Percentiles rank a stretch among this genome's conserved stretches.
Evolutionary conservation across 2,329 filamentous ascomycete species (phyloP).

Genomic region (Diaporthe batatas): DNA sequence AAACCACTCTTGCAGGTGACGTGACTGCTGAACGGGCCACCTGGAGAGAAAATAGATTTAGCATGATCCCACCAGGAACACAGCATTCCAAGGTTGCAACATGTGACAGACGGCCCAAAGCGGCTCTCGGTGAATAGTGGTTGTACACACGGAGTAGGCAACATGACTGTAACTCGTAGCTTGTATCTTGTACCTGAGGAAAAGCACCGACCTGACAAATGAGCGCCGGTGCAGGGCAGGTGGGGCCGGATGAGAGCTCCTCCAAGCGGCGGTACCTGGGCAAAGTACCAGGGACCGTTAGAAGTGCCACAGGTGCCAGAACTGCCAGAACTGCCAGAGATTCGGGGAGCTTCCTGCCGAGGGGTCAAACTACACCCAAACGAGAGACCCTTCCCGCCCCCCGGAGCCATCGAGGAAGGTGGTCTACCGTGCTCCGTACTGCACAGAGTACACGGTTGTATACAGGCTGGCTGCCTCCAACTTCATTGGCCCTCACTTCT

Average conservation of each 20-base stretch:
- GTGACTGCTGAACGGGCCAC: not conserved
- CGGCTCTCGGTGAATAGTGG: constrained; percentile 13
- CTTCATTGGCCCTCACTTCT: constrained; percentile 23
- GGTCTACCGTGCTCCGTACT: constrained; percentile 10
- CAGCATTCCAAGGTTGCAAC: not conserved
- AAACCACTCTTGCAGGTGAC: not conserved
- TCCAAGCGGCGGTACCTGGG: constrained; percentile 13
- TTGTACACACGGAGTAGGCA: not conserved
- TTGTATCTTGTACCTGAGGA: constrained; percentile 7
- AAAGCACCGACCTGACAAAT: constrained; percentile 18
- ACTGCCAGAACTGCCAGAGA: constrained; percentile 15
- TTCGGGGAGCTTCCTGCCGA: constrained; percentile 33
- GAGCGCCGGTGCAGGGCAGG: constrained; percentile 13
- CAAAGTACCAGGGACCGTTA: constrained; percentile 2
- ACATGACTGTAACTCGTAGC: not conserved
- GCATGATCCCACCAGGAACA: not conserved
- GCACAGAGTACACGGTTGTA: constrained; percentile 1
- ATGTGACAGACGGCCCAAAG: constrained; percentile 27
- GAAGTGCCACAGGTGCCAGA: not conserved
- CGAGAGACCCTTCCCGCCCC: constrained; percentile 32
- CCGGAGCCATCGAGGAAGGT: constrained; percentile 19
- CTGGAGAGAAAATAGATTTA: not conserved
- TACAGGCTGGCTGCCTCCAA: constrained; percentile 34
- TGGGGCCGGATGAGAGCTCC: not conserved
- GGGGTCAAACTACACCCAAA: constrained; percentile 34